Percentiles rank a stretch among this genome's conserved stretches.
These are phyloP conservation scores for Xylaria sp. DNA, from an alignment of 2,329 filamentous ascomycete species.

Conservation along the genomic window DNA sequence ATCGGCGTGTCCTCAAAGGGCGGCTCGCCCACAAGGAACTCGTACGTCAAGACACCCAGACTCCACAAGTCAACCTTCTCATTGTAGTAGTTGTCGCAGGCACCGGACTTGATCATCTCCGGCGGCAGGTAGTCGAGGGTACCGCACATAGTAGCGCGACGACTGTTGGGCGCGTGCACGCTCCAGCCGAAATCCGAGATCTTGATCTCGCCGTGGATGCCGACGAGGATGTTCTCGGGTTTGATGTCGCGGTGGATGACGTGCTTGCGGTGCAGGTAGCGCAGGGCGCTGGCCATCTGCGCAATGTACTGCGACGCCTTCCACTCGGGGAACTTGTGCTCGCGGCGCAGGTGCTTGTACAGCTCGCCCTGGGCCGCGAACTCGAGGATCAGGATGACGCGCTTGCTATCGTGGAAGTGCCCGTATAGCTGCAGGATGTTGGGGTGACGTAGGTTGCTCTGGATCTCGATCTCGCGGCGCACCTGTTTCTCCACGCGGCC, in stretches of 20 bases:
- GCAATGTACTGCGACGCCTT: constrained; percentile 83
- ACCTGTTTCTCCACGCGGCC: constrained; percentile 80
- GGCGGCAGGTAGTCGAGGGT: constrained; percentile 96
- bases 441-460: constrained; percentile 78
- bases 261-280: constrained; percentile 92
- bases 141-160: constrained; percentile 91
- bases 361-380: constrained; percentile 81
- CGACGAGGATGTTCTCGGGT: constrained; percentile 93
- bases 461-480: constrained; percentile 82
- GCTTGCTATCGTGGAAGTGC: constrained; percentile 84
- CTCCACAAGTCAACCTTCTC: constrained; percentile 98
- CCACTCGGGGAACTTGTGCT: constrained; percentile 76
- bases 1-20: constrained; percentile 94
- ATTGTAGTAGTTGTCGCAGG: constrained; percentile 80
- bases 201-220: constrained; percentile 96
- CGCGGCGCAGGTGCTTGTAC: constrained; percentile 78
- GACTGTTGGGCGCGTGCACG: constrained; percentile 92
- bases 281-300: constrained; percentile 83
- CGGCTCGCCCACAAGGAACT: constrained; percentile 92
- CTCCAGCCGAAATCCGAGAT: constrained; percentile 98
- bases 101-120: constrained; percentile 87
- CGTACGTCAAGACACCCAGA: constrained; percentile 88
- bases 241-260: constrained; percentile 98
- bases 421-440: constrained; percentile 81
- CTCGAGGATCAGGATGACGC: constrained; percentile 81